These are phyloP conservation scores for Rhododendron henanense DNA, from an alignment of 148 eudicot genomes.

Conservation along the genomic window DNA sequence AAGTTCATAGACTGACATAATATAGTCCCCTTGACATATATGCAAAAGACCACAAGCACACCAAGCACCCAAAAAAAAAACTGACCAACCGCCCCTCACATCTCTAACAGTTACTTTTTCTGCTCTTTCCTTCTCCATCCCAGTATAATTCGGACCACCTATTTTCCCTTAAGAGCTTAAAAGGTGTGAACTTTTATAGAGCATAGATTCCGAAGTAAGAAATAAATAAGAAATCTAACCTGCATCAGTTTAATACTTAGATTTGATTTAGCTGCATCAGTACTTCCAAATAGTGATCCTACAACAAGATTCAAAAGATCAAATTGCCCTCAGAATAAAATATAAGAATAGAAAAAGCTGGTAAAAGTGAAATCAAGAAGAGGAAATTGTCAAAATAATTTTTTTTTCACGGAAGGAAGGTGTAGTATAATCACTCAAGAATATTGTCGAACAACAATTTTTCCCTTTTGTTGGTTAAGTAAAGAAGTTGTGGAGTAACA, in stretches of 20 bases:
- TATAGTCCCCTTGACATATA: background rate
- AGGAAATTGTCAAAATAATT: background rate
- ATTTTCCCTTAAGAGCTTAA: background rate
- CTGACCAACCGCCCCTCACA: too few relatives aligned
- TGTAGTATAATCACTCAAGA: background rate
- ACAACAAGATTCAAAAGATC: conserved; percentile 15
- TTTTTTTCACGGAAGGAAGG: background rate
- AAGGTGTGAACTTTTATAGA: background rate
- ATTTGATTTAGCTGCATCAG: conserved; percentile 63
- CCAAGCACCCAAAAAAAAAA: background rate
- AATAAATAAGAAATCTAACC: conserved; percentile 34
- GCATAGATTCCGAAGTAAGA: background rate
- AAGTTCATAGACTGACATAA: background rate
- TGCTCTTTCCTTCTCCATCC: background rate
- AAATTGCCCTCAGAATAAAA: background rate
- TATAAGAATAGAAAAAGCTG: background rate
- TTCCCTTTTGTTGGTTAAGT: background rate
- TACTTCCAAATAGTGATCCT: conserved; percentile 82
- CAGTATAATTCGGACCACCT: background rate
- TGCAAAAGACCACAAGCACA: background rate
- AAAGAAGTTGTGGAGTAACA: background rate
- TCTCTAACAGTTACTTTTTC: background rate
- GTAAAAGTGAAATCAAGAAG: background rate
- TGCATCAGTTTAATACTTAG: conserved; percentile 80
- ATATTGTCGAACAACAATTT: background rate